Evolutionary conservation across 164 flowering plant genomes (phyloP).

Genomic region (Saururus chinensis): DNA sequence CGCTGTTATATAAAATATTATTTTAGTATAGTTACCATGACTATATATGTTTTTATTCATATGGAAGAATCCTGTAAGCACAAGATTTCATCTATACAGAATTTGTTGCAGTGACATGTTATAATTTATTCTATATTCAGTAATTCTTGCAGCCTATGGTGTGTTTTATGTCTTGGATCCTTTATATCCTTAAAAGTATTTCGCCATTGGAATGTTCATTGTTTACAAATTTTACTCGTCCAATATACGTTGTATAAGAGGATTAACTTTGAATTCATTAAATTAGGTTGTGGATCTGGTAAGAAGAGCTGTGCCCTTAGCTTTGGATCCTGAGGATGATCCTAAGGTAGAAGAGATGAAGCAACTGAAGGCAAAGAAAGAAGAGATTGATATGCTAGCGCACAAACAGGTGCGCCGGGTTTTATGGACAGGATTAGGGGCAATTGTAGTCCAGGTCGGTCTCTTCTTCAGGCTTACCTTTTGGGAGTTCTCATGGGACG

Average conservation of each 20-base stretch:
- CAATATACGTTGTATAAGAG: background rate
- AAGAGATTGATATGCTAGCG: constrained; percentile 64
- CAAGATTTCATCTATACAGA: no score
- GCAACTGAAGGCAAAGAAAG: constrained; percentile 49
- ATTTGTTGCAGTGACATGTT: no score
- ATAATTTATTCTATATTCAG: no score
- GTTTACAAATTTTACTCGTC: no score
- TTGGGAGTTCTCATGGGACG: constrained; percentile 98
- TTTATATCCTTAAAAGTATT: no score
- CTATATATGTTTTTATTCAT: no score
- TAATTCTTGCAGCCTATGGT: no score
- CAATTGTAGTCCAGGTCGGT: constrained; percentile 53
- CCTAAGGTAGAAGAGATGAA: constrained; percentile 58
- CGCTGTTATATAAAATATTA: no score
- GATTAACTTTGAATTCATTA: background rate
- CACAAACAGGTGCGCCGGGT: constrained; percentile 69
- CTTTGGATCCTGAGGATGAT: constrained; percentile 59
- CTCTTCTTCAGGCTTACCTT: constrained; percentile 81
- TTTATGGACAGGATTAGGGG: constrained; percentile 65
- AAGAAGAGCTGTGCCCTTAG: constrained; percentile 67
- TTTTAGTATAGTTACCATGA: no score
- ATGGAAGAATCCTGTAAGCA: no score
- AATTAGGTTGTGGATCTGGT: constrained; percentile 67
- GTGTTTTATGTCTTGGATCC: no score
- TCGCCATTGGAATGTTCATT: no score